Evolutionary conservation across 495 filamentous ascomycete genomes (phyloP).

Genomic region (Hamigera avellanea): DNA sequence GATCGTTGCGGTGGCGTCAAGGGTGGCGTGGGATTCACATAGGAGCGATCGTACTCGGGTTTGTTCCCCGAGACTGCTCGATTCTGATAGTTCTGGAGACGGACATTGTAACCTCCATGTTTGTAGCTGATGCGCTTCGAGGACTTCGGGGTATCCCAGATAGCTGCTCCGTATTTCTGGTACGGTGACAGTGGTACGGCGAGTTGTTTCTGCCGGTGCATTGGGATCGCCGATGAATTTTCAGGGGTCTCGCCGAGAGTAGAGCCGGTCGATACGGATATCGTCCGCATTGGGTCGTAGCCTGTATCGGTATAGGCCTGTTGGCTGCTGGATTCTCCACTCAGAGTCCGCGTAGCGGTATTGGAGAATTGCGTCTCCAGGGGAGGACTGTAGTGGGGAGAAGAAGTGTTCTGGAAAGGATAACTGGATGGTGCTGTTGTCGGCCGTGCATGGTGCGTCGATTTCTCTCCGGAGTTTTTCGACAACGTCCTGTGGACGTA

Average conservation of each 20-base stretch:
- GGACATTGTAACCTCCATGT: constrained; percentile 8
- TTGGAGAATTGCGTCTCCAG: too few species aligned
- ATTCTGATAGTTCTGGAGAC: constrained; percentile 10
- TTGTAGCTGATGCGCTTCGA: constrained; percentile 18
- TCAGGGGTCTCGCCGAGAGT: constrained; percentile 4
- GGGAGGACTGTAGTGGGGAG: too few species aligned
- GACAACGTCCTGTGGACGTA: constrained; percentile 24
- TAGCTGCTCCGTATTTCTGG: constrained; percentile 24
- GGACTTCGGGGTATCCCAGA: constrained; percentile 25
- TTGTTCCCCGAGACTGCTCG: background rate
- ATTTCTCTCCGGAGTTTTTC: constrained; percentile 13
- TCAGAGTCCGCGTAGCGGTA: too few species aligned
- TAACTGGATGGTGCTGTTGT: constrained; percentile 4
- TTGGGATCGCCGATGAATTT: background rate
- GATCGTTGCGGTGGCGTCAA: constrained; percentile 11
- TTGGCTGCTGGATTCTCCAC: constrained; percentile 7
- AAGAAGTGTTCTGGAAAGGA: background rate
- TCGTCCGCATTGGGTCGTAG: constrained; percentile 5
- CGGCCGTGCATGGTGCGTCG: constrained; percentile 10
- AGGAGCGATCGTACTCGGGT: background rate
- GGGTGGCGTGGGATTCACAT: constrained; percentile 5
- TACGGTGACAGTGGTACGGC: constrained; percentile 25
- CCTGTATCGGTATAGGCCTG: constrained; percentile 5
- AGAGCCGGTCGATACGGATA: constrained; percentile 15
- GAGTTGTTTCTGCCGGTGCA: constrained; percentile 14